Conservation (phyloP, 106 monocot species). For the Amphibolis antarctica region DNA sequence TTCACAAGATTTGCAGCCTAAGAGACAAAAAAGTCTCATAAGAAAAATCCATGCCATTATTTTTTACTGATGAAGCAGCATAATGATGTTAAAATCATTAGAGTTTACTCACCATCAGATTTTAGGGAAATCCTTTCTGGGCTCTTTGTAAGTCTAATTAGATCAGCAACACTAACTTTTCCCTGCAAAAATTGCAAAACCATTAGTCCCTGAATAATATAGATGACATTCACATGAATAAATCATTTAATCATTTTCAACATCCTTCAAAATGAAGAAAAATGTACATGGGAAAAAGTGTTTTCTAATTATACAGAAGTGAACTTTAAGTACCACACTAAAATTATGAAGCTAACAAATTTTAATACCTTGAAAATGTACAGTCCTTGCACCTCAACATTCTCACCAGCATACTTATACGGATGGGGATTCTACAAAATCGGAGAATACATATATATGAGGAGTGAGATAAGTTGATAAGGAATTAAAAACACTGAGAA, state of each 20-base stretch:
- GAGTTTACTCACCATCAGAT: conserved; percentile 43
- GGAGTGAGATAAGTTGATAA: not conserved
- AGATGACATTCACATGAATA: not conserved
- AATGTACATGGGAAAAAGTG: too few species aligned
- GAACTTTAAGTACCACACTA: too few species aligned
- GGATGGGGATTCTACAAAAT: conserved; percentile 57
- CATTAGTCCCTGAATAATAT: not conserved
- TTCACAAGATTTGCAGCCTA: conserved; percentile 80
- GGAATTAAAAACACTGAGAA: not conserved
- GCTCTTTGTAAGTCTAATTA: conserved; percentile 52
- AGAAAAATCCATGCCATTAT: not conserved
- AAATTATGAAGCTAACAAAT: not conserved
- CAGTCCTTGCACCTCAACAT: conserved; percentile 72
- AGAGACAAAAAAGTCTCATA: conserved; percentile 4
- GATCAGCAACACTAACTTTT: conserved; percentile 67
- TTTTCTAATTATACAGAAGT: too few species aligned
- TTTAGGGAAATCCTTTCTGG: conserved; percentile 45
- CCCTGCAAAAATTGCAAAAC: conserved; percentile 36
- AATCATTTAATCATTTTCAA: too few species aligned
- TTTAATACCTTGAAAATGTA: conserved; percentile 64
- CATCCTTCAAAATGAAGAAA: too few species aligned
- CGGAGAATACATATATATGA: not conserved
- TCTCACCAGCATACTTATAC: conserved; percentile 83
- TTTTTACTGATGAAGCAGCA: not conserved
- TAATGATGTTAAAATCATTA: not conserved